A percentile compares a stretch with the other conserved stretches of the same genome.
Evolutionary conservation across 805 yeast species (phyloP).

Genomic region (Metschnikowia kofuensis): DNA sequence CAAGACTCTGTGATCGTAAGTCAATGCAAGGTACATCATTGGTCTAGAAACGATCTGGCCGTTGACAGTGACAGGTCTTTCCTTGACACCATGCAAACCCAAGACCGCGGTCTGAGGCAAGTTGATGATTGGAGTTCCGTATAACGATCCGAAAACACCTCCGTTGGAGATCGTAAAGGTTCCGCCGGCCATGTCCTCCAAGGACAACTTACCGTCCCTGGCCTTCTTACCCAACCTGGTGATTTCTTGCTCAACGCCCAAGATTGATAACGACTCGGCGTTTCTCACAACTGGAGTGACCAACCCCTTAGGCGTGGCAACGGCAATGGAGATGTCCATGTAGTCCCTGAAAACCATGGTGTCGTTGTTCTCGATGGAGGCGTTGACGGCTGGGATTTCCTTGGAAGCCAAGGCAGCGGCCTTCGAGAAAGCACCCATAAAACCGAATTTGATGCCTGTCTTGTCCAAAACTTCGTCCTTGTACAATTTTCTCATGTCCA

Average conservation of each 20-base stretch:
- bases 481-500: constrained; percentile 93
- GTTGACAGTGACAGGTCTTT: constrained; percentile 94
- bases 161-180: constrained; percentile 99
- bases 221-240: constrained; percentile 82
- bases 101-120: constrained; percentile 97
- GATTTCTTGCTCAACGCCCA: constrained; percentile 89
- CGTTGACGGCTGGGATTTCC: constrained; percentile 93
- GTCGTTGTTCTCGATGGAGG: constrained; percentile 87
- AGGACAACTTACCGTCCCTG: constrained; percentile 91
- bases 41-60: constrained; percentile 97
- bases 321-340: constrained; percentile 94
- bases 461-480: constrained; percentile 94
- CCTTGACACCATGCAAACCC: constrained; percentile 96
- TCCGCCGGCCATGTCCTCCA: constrained; percentile 99
- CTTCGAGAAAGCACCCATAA: constrained; percentile 97
- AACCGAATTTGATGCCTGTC: constrained; percentile 93
- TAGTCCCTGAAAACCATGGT: constrained; percentile 95
- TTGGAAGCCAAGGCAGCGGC: constrained; percentile 91
- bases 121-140: constrained; percentile 98
- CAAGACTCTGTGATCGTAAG: constrained; percentile 96
- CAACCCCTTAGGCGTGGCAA: constrained; percentile 98
- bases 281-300: constrained; percentile 98
- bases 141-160: constrained; percentile 96
- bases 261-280: constrained; percentile 83
- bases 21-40: constrained; percentile 98